Evolutionary conservation across 352 stramenopile genomes (phyloP), one percentile per base, ranked within the genome.

Genomic region (Aphanomyces invadans): DNA sequence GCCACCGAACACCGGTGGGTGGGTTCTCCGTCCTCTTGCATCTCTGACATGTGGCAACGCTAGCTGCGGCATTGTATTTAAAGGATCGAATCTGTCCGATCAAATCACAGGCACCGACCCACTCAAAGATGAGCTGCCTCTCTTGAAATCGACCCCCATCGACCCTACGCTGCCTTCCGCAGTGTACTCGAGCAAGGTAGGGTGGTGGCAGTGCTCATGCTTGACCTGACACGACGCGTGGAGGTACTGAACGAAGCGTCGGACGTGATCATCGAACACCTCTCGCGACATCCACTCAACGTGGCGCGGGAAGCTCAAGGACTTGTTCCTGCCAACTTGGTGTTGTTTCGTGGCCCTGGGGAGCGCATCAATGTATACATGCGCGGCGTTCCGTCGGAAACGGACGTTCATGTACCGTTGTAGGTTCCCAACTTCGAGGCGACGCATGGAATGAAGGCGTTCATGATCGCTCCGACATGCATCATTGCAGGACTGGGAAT

Each of bases 391-490:
- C n/a, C n/a, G n/a, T n/a, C n/a, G n/a, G 11, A 2, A 61, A 44
- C 15, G 17, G 21, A 46, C 17, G 9, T 4, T 59, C 5, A 23
- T 39, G 0, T 36, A 1, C 2, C 11, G 4, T 29, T 21, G 49
- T 39, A 68, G 65, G 53, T 71, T 5, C 74, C 81, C n/a, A 79
- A 80, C 3, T 95, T 95, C 52, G 72, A 85, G 36, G 76, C 92
- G 7, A 83, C 89, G 68, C 86, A 95, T 73, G 84, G 81, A 15
- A 69, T 95, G 26, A 87, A 75, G 49, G 71, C 84, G 25, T 95
- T 95, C 68, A 95, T 95, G 86, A 92, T 95, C 49, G 86, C 86
- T 15, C 86, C 86, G 1, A 95, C 86, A 17, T 95, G 86, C 62
- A 95, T 95, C 71, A 95, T 95, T 33, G 86, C 86, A 19, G 86